Evolutionary conservation across 1,284 basidiomycete species (phyloP).

Genomic region (Leccinum fuscescens): DNA sequence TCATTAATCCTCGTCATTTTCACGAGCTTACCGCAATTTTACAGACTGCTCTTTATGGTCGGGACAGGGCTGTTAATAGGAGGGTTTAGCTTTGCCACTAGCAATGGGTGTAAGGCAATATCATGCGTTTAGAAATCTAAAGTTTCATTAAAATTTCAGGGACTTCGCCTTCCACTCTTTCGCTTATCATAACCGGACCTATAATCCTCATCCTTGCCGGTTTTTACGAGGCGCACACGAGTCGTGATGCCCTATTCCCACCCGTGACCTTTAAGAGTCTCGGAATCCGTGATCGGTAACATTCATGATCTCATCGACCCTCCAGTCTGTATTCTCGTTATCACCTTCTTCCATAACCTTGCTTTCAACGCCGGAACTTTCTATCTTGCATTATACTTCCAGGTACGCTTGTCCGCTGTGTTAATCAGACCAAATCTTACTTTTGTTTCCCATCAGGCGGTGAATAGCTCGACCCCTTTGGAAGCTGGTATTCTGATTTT

Average conservation of each 20-base stretch:
- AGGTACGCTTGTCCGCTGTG: constrained; percentile 44
- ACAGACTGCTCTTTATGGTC: constrained; percentile 66
- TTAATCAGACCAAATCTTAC: constrained; percentile 10
- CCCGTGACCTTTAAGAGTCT: constrained; percentile 54
- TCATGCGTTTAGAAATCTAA: constrained; percentile 10
- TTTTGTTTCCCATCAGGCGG: constrained; percentile 46
- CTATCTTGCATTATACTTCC: constrained; percentile 76
- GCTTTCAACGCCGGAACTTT: constrained; percentile 80
- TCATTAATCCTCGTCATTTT: constrained; percentile 12
- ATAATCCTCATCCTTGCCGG: constrained; percentile 54
- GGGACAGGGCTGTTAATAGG: constrained; percentile 73
- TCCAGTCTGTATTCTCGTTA: constrained; percentile 60
- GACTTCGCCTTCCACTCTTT: constrained; percentile 56
- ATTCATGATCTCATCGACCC: constrained; percentile 19
- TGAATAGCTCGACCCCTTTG: constrained; percentile 61
- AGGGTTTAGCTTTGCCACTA: constrained; percentile 72
- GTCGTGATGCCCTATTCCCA: constrained; percentile 71
- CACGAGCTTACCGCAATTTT: constrained; percentile 21
- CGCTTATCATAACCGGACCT: constrained; percentile 56
- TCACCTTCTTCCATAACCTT: constrained; percentile 76
- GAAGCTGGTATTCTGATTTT: constrained; percentile 69
- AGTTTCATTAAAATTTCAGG: constrained; percentile 42
- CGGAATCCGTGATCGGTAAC: constrained; percentile 26
- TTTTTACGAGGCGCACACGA: constrained; percentile 63
- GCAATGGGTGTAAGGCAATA: constrained; percentile 59